Base-by-base conservation (phyloP, 1,284 basidiomycete genomes). In the Ceratobasidium sp. region DNA sequence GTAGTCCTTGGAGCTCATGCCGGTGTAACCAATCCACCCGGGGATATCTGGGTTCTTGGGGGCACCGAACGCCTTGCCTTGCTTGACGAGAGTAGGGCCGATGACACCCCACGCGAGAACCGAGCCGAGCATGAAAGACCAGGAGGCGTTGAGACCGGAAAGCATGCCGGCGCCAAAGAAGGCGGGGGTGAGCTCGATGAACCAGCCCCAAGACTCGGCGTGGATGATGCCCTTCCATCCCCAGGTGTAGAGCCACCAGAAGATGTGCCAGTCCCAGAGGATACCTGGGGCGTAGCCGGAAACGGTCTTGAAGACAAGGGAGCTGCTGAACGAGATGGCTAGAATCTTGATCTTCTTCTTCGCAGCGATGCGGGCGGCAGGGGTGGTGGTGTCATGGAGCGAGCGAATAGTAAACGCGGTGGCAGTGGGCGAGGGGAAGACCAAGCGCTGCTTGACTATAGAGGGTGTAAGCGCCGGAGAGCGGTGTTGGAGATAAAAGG, bases 91-190 rank as follows among this genome's bases (percentile, higher is more conserved):
- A 4, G 54, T 50, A 16, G 64, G 64, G 14, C 64, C 64, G 62
- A 91, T 87, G 78, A 90, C 85, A 69, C 85, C 88, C 87, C 87
- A 90, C 7, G 87, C 85, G 35, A 90, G 83, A 69, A 90, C 78
- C 13, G 84, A 81, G 54, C 88, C 88, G 70, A 84, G 84, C 61
- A 88, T 82, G 83, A 89, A 91, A 76, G 88, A 88, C 82, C 84
- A 87, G 54, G 85, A 87, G 2, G 88, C 86, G 76, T 90, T 91
- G 76, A 89, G 80, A 67, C 88, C 89, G 73, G 85, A 86, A 64
- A 91, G 83, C 86, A 89, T 87, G 63, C 89, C 89, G 66, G 86
- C 87, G 74, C 88, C 89, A 74, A 87, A 84, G 83, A 90, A 91
- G 18, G 89, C 89, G 23, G 88, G 88, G 0, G 88, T 90, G 84